These are phyloP conservation scores for Moniliella sp. DNA, from an alignment of 1,284 basidiomycete genomes.

Conservation along the genomic window DNA sequence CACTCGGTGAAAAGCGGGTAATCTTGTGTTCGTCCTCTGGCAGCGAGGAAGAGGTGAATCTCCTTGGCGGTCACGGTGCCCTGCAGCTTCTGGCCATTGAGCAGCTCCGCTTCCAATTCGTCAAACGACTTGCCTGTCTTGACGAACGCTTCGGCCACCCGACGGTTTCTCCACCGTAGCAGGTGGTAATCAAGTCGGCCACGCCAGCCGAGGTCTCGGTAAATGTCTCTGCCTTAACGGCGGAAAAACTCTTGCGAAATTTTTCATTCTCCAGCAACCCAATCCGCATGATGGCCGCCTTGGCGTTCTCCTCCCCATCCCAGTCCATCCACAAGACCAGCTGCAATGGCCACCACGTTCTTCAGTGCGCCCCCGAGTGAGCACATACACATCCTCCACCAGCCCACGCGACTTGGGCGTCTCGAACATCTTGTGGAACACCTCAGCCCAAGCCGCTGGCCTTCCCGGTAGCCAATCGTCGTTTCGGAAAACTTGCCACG, in stretches of 20 bases:
- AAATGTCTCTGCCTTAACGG: conserved; percentile 40
- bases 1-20: conserved; percentile 44
- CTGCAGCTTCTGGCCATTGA: conserved; percentile 43
- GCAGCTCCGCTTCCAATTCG: conserved; percentile 40
- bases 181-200: conserved; percentile 43
- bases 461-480: conserved; percentile 40
- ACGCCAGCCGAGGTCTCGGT: conserved; percentile 39
- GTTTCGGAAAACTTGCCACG: conserved; percentile 40
- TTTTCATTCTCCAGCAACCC: conserved; percentile 37
- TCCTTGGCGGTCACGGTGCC: conserved; percentile 40
- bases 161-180: conserved; percentile 43
- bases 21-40: conserved; percentile 37
- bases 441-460: conserved; percentile 12
- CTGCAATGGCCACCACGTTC: conserved; percentile 43
- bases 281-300: conserved; percentile 43
- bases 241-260: conserved; percentile 39
- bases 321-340: conserved; percentile 41
- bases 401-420: conserved; percentile 39
- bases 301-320: conserved; percentile 42
- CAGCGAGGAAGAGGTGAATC: conserved; percentile 39
- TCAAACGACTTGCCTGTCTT: conserved; percentile 40
- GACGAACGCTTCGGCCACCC: conserved; percentile 40
- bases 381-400: conserved; percentile 42
- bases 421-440: conserved; percentile 36
- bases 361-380: conserved; percentile 43